Evolutionary conservation across 352 stramenopile genomes (phyloP), one percentile per base, ranked within the genome.

Genomic region (Pythium guiyangense): DNA sequence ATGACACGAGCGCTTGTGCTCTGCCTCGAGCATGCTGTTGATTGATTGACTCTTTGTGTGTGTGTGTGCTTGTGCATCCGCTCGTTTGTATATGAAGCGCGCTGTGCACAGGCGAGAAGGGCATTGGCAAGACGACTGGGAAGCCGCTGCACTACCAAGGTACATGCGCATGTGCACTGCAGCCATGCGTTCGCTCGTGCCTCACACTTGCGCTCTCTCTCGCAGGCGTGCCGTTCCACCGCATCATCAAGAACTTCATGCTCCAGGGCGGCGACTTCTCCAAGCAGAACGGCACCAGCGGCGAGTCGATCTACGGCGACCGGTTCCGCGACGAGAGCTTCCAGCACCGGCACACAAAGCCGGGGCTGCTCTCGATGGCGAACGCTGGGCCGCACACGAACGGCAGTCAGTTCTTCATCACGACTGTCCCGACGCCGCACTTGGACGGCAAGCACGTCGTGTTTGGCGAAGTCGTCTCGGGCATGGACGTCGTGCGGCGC

Each of bases 361-460:
- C 92, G 20, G 96, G 94, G 20, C 74, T 98, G 40, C 69, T 98
- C 35, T 97, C 88, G 10, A 98, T 98, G 94, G 94, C 94, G 10
- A 98, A 98, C 63, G 86, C 92, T 2, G 84, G 82, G 0, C 75
- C 66, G 3, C 63, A 92, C 63, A 87, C 84, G 3, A 93, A 93
- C 49, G 82, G 84, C 34, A 88, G 74, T 51, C 84, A 93, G 69
- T 93, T 93, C 64, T 93, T 91, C 77, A 90, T 93, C 60, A 92
- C 79, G 56, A 86, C 80, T 0, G 74, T 74, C 43, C 66, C 88
- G 29, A 98, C 96, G 12, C 92, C 96, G 6, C 96, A 99, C 64
- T 75, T 99, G 34, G 96, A 99, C 72, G 88, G 92, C 29, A 99
- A 99, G 73, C 97, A 99, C 77, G 96, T 99, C 18, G 96, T 99